These are phyloP conservation scores for Debaryomycetaceae sp. DNA, from an alignment of 1,139 yeast species.

Conservation along the genomic window DNA sequence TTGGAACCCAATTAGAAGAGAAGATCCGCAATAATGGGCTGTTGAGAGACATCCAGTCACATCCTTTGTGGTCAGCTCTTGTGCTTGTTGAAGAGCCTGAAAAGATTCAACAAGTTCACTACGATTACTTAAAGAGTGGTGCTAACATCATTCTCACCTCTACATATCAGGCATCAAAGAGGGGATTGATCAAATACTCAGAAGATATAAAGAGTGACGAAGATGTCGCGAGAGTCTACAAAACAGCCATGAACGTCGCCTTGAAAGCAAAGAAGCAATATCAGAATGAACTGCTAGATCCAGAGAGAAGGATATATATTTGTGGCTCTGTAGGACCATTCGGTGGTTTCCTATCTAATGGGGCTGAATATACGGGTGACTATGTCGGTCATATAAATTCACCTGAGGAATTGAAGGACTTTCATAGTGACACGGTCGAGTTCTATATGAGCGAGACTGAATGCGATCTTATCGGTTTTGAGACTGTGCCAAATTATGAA, in stretches of 20 bases:
- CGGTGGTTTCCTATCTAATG: conserved; percentile 63
- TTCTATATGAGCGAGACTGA: conserved; percentile 29
- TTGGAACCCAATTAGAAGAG: conserved; percentile 28
- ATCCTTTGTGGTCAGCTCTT: conserved; percentile 62
- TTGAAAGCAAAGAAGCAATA: conserved; percentile 19
- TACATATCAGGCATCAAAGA: conserved; percentile 58
- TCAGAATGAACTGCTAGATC: neutral
- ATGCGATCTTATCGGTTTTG: conserved; percentile 58
- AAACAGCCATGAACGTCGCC: conserved; percentile 27
- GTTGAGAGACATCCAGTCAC: conserved; percentile 2
- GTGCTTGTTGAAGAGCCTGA: conserved; percentile 47
- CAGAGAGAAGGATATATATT: conserved; percentile 19
- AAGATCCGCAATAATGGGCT: conserved; percentile 10
- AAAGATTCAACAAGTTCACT: conserved; percentile 47
- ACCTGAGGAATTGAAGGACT: conserved; percentile 28
- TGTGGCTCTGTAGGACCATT: conserved; percentile 73
- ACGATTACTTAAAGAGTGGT: conserved; percentile 49
- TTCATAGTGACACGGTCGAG: conserved; percentile 48
- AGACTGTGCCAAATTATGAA: conserved; percentile 56
- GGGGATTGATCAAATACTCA: conserved; percentile 29
- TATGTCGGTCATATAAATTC: conserved; percentile 33
- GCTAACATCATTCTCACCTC: conserved; percentile 56
- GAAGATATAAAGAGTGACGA: conserved; percentile 21
- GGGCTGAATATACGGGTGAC: conserved; percentile 66
- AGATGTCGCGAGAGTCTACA: conserved; percentile 28